phyloP scores from a whole-genome alignment of 2,329 filamentous ascomycete genomes.

The Colletotrichum karsti region DNA sequence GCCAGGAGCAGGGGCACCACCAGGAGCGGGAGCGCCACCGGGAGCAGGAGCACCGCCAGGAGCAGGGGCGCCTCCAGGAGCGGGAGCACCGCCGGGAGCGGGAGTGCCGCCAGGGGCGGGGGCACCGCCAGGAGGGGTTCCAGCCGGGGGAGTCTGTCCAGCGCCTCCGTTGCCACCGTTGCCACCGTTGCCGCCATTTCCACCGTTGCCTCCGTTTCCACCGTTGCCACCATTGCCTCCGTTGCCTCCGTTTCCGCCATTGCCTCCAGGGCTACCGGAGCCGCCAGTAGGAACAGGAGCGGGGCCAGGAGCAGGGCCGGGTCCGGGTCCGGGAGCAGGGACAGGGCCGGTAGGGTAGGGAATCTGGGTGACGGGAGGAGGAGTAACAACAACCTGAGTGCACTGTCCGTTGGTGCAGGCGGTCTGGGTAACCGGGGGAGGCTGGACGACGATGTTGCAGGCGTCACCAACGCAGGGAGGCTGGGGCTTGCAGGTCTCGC shows the following conservation, averaged over 20 bases:
- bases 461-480: constrained; percentile 39
- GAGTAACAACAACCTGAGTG: constrained; percentile 27
- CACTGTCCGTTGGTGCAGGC: constrained; percentile 38
- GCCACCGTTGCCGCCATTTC: not conserved
- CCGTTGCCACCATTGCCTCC: not conserved
- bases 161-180: not conserved
- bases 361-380: not conserved
- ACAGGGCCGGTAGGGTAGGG: not conserved
- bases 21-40: not conserved
- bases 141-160: not conserved
- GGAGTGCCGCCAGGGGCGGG: not conserved
- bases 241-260: not conserved
- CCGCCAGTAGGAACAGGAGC: not conserved
- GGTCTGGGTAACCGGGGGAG: constrained; percentile 33
- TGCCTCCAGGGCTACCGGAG: not conserved
- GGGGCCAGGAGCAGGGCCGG: not conserved
- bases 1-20: not conserved
- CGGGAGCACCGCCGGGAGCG: not conserved
- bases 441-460: constrained; percentile 39
- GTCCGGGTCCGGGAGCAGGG: not conserved
- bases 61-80: not conserved
- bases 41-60: not conserved
- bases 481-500: constrained; percentile 37
- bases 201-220: not conserved
- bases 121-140: not conserved